These are phyloP conservation scores for Protomyces pachydermus DNA, from an alignment of 1,139 yeast genomes.

Conservation along the genomic window DNA sequence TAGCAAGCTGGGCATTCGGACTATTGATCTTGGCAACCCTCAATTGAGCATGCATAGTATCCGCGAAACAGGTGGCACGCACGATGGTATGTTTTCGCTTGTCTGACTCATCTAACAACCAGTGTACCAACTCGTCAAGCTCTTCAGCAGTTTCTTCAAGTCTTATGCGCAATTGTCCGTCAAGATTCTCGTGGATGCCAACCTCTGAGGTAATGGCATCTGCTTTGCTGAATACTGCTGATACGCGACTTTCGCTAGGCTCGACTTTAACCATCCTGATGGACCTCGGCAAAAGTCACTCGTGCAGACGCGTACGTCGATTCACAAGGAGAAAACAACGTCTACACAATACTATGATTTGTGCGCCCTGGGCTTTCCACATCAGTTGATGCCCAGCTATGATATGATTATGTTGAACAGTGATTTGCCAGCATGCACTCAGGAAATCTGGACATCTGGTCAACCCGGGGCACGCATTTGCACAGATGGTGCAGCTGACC, in stretches of 20 bases:
- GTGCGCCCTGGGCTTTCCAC: too few relatives aligned
- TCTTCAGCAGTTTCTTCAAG: conserved; percentile 30
- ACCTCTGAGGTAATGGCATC: background rate
- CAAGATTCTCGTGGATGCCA: conserved; percentile 30
- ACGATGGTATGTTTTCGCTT: conserved; percentile 13
- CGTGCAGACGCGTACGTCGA: background rate
- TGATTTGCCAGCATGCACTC: background rate
- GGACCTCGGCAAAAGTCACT: background rate
- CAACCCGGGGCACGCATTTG: background rate
- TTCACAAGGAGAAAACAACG: too few relatives aligned
- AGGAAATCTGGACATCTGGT: background rate
- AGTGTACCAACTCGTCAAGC: conserved; percentile 30
- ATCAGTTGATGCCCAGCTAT: too few relatives aligned
- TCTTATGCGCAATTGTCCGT: conserved; percentile 28
- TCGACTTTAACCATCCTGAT: background rate
- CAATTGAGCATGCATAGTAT: conserved; percentile 93
- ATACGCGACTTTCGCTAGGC: background rate
- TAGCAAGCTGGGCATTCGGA: conserved; percentile 80
- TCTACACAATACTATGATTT: too few relatives aligned
- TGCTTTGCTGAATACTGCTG: background rate
- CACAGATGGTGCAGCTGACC: conserved; percentile 20
- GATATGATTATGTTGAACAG: background rate
- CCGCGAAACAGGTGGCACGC: conserved; percentile 84
- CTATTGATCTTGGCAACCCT: conserved; percentile 89
- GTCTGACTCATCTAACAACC: background rate